Base-by-base conservation (phyloP, 352 stramenopile species). In the Stephanocyclus meneghinianus region DNA sequence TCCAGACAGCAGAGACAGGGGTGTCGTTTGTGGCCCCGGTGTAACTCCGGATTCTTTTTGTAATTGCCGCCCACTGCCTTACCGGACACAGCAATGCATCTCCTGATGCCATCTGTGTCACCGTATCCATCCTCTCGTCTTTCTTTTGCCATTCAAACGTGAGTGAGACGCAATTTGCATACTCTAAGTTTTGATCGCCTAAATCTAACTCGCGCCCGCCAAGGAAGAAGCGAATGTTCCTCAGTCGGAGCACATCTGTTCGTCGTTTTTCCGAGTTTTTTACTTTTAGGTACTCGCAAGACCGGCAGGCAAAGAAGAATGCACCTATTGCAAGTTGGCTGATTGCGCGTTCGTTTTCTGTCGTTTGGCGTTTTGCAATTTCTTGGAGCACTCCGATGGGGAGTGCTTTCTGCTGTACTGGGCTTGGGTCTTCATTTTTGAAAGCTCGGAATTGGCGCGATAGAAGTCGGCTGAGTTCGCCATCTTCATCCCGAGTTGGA, bases 61-160 rank as follows among this genome's bases (percentile, higher is more conserved):
- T 21, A 10, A 51, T 42, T n/a, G 13, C 18, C 30, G 51, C 48
- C 65, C 65, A 64, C 0, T 9, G 1, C 35, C 30, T 0, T 0
- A 73, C 65, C 40, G 51, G 65, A 21, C 65, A 64, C 1, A 73
- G 11, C 16, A 55, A 18, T 21, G 2, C 1, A 18, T 73, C 0
- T 1, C 32, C 30, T 15, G 65, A 53, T 7, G 11, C 5, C 37
- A 40, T 5, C 26, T 73, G 50, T 1, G 65, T 73, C 0, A 73
- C 65, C n/a, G 16, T 59, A 3, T 64, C 65, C 1, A 15, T 51
- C 1, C 29, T 50, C 5, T 51, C 35, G 53, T 73, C 65, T 35
- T 55, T 73, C 35, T 64, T 73, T 40, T 73, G 48, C 48, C 32
- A 51, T 35, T 62, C 51, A 18, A 64, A 73, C 11, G 65, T 73